phyloP scores from a whole-genome alignment of 2,329 filamentous ascomycete species.

The Orbilia ellipsospora region DNA sequence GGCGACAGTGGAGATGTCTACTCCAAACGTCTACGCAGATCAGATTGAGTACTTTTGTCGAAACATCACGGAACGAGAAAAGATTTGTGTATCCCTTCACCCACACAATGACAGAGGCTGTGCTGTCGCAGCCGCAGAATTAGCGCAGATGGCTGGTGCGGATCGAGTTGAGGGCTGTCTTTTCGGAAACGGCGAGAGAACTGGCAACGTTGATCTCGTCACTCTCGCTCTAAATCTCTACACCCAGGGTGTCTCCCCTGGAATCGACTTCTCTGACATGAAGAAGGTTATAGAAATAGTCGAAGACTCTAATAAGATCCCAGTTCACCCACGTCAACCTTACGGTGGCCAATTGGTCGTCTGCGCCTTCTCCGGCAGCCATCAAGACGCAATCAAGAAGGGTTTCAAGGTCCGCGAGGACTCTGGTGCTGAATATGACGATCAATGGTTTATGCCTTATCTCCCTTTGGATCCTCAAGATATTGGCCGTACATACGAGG shows the following conservation, averaged over 20 bases:
- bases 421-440: conserved; percentile 70
- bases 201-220: conserved; percentile 93
- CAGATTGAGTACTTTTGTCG: conserved; percentile 95
- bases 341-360: conserved; percentile 94
- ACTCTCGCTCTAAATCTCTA: conserved; percentile 94
- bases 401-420: conserved; percentile 78
- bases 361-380: conserved; percentile 88
- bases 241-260: conserved; percentile 86
- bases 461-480: conserved; percentile 92
- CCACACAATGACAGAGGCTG: conserved; percentile 95
- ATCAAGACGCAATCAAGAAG: conserved; percentile 98
- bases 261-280: conserved; percentile 92
- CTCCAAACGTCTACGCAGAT: conserved; percentile 95
- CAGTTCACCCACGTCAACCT: conserved; percentile 86
- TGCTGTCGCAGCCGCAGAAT: conserved; percentile 86
- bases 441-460: conserved; percentile 86
- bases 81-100: conserved; percentile 88
- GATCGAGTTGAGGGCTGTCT: conserved; percentile 93
- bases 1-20: conserved; percentile 93
- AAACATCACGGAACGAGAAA: conserved; percentile 84
- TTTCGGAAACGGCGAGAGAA: conserved; percentile 94
- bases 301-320: conserved; percentile 93
- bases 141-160: conserved; percentile 95
- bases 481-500: conserved; percentile 96
- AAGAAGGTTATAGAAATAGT: conserved; percentile 86